These are phyloP conservation scores for Blastobotrys arbuscula DNA, from an alignment of 1,139 yeast genomes.

Conservation along the genomic window DNA sequence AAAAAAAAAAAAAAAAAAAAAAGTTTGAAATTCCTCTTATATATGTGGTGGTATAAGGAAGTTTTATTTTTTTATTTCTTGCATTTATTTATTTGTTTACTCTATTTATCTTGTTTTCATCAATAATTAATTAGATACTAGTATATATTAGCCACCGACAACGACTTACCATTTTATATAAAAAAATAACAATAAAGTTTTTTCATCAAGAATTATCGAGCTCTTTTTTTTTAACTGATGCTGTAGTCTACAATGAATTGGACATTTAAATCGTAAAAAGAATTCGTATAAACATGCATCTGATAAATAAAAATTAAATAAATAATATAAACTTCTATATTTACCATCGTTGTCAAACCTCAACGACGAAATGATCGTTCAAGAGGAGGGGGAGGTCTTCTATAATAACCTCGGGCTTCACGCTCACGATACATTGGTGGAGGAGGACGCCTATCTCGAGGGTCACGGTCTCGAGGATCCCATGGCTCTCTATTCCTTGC, in stretches of 20 bases:
- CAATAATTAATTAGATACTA: too few species aligned
- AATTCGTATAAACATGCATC: too few species aligned
- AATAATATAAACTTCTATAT: background rate
- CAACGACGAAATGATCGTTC: background rate
- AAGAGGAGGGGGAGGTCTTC: background rate
- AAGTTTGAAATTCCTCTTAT: background rate
- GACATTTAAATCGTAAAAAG: too few species aligned
- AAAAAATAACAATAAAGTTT: too few species aligned
- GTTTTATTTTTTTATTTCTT: too few species aligned
- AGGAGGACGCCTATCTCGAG: background rate
- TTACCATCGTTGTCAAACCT: background rate
- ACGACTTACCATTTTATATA: too few species aligned
- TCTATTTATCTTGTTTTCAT: too few species aligned
- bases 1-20: background rate
- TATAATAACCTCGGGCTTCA: background rate
- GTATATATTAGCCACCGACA: too few species aligned
- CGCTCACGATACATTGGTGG: conserved; percentile 2
- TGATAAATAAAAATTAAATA: background rate
- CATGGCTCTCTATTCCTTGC: background rate
- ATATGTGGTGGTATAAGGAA: background rate
- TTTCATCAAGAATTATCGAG: too few species aligned
- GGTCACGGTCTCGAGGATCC: background rate
- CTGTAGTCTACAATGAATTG: too few species aligned
- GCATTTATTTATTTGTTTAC: too few species aligned
- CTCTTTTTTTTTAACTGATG: too few species aligned